phyloP scores from a whole-genome alignment of 2,329 filamentous ascomycete species.

The Fusarium palustre region DNA sequence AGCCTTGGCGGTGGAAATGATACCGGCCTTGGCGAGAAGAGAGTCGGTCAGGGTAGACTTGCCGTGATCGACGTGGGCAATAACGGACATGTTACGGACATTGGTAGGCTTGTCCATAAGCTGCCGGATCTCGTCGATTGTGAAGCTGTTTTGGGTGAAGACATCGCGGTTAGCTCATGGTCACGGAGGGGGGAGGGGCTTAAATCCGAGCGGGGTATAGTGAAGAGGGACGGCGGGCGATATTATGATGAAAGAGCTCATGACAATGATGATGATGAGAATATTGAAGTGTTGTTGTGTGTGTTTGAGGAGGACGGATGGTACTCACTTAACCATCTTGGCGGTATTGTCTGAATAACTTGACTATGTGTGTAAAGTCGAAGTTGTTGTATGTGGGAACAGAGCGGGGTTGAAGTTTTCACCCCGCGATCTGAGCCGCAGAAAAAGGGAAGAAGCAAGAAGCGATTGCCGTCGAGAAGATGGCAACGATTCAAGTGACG shows the following conservation, averaged over 20 bases:
- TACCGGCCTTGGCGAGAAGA: constrained; percentile 98
- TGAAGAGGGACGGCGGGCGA: constrained; percentile 17
- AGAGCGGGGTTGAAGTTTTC: constrained; percentile 62
- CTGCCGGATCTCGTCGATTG: constrained; percentile 88
- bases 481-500: constrained; percentile 50
- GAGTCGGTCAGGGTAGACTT: constrained; percentile 99
- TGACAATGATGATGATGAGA: constrained; percentile 10
- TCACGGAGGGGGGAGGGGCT: constrained; percentile 42
- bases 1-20: constrained; percentile 97
- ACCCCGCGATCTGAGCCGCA: constrained; percentile 54
- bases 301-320: constrained; percentile 12
- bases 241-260: neutral
- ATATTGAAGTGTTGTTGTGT: neutral
- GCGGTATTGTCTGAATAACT: constrained; percentile 74
- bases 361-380: constrained; percentile 54
- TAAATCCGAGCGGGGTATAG: constrained; percentile 57
- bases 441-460: constrained; percentile 44
- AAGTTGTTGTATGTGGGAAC: constrained; percentile 51
- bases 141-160: constrained; percentile 78
- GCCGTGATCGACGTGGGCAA: constrained; percentile 99
- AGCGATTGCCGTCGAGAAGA: constrained; percentile 44
- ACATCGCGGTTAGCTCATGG: constrained; percentile 62
- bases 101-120: constrained; percentile 84
- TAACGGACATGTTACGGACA: constrained; percentile 98
- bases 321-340: constrained; percentile 99